A percentile compares a stretch with the other conserved stretches of the same genome.
These are phyloP conservation scores for Colletotrichum falcatum DNA, from an alignment of 2,329 filamentous ascomycete genomes.

Conservation along the genomic window DNA sequence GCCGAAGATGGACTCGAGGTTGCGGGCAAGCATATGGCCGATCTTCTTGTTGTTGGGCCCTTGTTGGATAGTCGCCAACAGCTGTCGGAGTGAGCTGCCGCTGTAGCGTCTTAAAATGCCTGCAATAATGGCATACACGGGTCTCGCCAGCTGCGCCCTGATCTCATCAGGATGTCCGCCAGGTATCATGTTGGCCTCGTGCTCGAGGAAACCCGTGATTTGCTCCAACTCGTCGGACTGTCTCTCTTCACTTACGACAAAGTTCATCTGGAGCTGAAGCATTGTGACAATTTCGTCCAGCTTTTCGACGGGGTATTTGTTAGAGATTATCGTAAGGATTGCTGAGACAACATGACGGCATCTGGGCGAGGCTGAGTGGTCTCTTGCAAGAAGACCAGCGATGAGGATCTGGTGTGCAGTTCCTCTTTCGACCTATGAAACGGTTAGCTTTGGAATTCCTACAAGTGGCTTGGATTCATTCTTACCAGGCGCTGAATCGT, in stretches of 20 bases:
- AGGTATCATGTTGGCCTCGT: conserved; percentile 25
- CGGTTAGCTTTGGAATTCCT: conserved; percentile 6
- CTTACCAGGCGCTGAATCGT: conserved; percentile 52
- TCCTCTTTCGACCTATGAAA: conserved; percentile 51
- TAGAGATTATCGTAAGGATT: conserved; percentile 57
- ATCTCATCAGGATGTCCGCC: conserved; percentile 14
- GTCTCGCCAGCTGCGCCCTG: conserved; percentile 30
- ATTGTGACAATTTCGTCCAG: conserved; percentile 39
- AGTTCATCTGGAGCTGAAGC: conserved; percentile 43
- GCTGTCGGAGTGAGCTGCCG: conserved; percentile 52
- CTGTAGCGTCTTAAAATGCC: conserved; percentile 55
- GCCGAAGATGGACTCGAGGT: conserved; percentile 57
- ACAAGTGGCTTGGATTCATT: not conserved
- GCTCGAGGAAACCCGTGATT: conserved; percentile 27
- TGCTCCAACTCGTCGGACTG: conserved; percentile 35
- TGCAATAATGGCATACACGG: conserved; percentile 51
- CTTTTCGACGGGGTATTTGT: conserved; percentile 58
- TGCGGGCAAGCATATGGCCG: conserved; percentile 56
- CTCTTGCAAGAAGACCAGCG: conserved; percentile 39
- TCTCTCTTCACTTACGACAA: conserved; percentile 19
- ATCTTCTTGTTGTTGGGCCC: conserved; percentile 49
- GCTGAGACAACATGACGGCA: conserved; percentile 46
- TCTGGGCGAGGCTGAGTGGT: conserved; percentile 43
- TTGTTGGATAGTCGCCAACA: conserved; percentile 45
- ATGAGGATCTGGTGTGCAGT: conserved; percentile 49